phyloP scores from a whole-genome alignment of 371 early-diverging fungal genomes.

The Batkoa obscura region DNA sequence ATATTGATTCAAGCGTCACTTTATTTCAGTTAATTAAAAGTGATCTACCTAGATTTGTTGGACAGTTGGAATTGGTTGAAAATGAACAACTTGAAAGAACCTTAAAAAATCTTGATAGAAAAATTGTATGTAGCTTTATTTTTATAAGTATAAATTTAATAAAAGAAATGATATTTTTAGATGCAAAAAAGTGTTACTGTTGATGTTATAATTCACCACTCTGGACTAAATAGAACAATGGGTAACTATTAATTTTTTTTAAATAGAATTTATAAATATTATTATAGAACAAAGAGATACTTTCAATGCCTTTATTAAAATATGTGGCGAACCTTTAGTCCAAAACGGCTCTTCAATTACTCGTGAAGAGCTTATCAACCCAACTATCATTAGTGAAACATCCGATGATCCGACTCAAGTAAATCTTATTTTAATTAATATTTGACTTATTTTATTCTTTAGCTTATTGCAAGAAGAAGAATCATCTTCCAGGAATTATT shows the following conservation, averaged over 20 bases:
- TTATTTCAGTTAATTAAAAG: background rate
- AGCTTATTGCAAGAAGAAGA: background rate
- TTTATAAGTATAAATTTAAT: background rate
- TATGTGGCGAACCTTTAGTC: background rate
- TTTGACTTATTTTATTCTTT: background rate
- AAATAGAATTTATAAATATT: background rate
- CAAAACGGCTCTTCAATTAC: background rate
- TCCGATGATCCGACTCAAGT: background rate
- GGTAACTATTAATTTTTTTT: background rate
- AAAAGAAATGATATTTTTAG: background rate
- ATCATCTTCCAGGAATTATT: conserved; percentile 1
- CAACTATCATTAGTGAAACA: background rate
- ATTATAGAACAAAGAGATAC: conserved; percentile 6
- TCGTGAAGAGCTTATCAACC: background rate
- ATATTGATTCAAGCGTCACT: background rate
- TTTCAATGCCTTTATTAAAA: background rate
- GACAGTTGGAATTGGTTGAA: background rate
- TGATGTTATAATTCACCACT: conserved; percentile 1
- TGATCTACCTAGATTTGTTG: background rate
- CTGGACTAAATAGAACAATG: background rate
- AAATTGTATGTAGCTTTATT: background rate
- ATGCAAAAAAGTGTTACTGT: background rate
- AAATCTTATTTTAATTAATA: background rate
- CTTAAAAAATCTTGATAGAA: background rate
- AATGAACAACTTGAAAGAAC: background rate